Percentiles rank a stretch among this genome's conserved stretches.
Evolutionary conservation across 352 stramenopile species (phyloP).

Genomic region (Phytophthora hybrid): DNA sequence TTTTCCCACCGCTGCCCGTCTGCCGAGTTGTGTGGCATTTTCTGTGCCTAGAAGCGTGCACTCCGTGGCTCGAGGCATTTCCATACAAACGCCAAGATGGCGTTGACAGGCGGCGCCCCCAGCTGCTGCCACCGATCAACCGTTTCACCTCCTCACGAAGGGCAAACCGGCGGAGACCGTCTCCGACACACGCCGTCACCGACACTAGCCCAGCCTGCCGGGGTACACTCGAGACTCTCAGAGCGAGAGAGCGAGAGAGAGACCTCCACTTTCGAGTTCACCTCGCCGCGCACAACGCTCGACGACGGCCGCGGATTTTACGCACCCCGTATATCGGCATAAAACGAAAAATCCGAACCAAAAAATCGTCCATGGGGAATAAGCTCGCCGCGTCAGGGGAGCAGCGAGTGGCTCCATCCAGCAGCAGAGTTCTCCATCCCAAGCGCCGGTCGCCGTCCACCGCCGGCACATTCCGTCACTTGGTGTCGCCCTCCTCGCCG

Average conservation of each 20-base stretch:
- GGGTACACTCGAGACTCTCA: slow-evolving; percentile 8
- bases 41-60: background rate
- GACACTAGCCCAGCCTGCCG: slow-evolving; percentile 13
- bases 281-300: slow-evolving; percentile 12
- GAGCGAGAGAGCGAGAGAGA: background rate
- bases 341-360: background rate
- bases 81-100: too few species aligned
- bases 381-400: slow-evolving; percentile 17
- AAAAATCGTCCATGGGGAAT: slow-evolving; percentile 39
- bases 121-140: background rate
- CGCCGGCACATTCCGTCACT: slow-evolving; percentile 12
- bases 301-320: background rate
- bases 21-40: slow-evolving; percentile 15
- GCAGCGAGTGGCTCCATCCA: slow-evolving; percentile 12
- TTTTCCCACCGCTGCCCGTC: slow-evolving; percentile 35
- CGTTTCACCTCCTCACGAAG: slow-evolving; percentile 29
- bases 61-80: too few species aligned
- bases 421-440: slow-evolving; percentile 24
- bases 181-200: slow-evolving; percentile 17
- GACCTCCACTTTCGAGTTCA: slow-evolving; percentile 31
- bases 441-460: slow-evolving; percentile 15
- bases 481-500: slow-evolving; percentile 29
- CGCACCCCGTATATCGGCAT: too few species aligned
- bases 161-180: slow-evolving; percentile 22
- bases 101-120: too few species aligned